A percentile compares a stretch with the other conserved stretches of the same genome.
These are phyloP conservation scores for Colletotrichum godetiae DNA, from an alignment of 2,329 filamentous ascomycete species.

Conservation along the genomic window DNA sequence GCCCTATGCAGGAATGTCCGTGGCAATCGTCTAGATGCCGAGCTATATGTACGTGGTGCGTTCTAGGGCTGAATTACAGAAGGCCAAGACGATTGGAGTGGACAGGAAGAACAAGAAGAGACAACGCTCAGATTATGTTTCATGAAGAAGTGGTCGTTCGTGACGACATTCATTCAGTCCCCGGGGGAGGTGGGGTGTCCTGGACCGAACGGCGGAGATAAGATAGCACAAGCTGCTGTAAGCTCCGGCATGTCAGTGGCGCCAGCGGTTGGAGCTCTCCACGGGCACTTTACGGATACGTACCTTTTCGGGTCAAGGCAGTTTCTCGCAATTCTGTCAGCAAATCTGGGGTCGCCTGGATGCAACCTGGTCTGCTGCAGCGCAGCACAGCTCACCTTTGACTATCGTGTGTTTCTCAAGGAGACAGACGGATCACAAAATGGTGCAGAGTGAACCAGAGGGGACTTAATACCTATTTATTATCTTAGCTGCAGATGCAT, in stretches of 20 bases:
- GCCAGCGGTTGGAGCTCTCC: neutral
- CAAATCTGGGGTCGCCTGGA: constrained; percentile 24
- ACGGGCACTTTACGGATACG: neutral
- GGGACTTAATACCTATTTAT: no score
- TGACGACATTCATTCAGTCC: constrained; percentile 35
- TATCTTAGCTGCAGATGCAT: no score
- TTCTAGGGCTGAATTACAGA: neutral
- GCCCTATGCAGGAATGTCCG: neutral
- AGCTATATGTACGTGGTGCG: neutral
- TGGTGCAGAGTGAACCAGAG: neutral
- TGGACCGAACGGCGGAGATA: constrained; percentile 33
- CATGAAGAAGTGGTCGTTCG: constrained; percentile 27
- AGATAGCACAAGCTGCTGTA: constrained; percentile 31
- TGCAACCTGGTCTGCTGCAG: constrained; percentile 13
- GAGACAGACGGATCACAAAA: neutral
- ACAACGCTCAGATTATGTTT: constrained; percentile 15
- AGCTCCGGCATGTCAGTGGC: constrained; percentile 23
- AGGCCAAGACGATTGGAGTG: neutral
- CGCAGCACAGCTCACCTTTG: neutral
- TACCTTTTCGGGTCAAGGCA: neutral
- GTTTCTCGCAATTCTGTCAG: neutral
- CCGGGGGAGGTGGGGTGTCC: constrained; percentile 26
- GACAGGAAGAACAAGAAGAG: neutral
- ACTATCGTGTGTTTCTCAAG: neutral
- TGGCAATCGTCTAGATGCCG: neutral